Conservation (phyloP, 1,284 basidiomycete species). For the Ceratobasidium sp. region DNA sequence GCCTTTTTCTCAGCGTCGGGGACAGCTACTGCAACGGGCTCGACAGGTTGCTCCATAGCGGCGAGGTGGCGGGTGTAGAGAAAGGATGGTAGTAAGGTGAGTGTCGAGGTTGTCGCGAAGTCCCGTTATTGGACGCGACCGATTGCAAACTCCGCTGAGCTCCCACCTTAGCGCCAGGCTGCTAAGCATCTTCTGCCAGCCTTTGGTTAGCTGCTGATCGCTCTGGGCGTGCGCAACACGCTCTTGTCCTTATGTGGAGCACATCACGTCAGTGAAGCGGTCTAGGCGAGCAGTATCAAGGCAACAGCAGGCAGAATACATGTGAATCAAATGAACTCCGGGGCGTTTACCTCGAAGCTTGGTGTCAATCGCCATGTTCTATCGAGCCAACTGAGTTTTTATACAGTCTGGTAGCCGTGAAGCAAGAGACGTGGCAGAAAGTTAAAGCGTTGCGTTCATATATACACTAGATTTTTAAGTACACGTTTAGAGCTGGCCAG, state of each 20-base stretch:
- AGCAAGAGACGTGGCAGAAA: neutral
- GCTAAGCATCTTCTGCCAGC: neutral
- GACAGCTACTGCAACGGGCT: constrained; percentile 11
- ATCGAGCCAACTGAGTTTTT: neutral
- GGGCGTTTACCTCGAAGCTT: neutral
- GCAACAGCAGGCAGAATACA: neutral
- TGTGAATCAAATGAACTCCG: neutral
- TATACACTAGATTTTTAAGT: constrained; percentile 14
- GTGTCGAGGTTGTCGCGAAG: constrained; percentile 35
- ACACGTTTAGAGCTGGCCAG: constrained; percentile 68
- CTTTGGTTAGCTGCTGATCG: neutral
- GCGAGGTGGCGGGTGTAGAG: neutral
- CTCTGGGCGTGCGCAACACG: neutral
- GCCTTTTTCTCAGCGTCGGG: constrained; percentile 48
- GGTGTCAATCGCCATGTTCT: neutral
- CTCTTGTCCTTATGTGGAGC: neutral
- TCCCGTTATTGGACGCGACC: constrained; percentile 39
- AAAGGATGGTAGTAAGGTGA: neutral
- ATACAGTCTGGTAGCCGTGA: too few relatives aligned
- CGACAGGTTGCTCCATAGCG: constrained; percentile 26
- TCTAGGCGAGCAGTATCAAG: neutral
- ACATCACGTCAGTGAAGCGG: neutral
- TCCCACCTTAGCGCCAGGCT: constrained; percentile 26
- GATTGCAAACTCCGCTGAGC: constrained; percentile 3
- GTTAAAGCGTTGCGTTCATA: constrained; percentile 1